Conservation (phyloP, 768 basidiomycete species). For the Auricularia heimuer region DNA sequence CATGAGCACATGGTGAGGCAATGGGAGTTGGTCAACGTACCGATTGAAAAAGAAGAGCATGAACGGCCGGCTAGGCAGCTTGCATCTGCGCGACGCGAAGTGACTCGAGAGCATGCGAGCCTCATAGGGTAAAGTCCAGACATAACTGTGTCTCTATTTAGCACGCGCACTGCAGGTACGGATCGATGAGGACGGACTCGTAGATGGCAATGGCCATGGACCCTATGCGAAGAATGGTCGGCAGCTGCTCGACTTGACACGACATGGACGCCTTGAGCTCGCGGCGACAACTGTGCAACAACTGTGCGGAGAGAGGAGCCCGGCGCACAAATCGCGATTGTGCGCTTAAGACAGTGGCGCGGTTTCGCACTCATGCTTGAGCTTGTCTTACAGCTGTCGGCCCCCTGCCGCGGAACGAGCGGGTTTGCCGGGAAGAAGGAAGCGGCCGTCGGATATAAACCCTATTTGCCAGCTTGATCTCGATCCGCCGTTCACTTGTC, state of each 20-base stretch:
- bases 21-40: background rate
- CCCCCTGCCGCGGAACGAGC: no score
- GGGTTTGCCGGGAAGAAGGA: no score
- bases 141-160: background rate
- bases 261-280: background rate
- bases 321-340: no score
- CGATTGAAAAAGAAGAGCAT: background rate
- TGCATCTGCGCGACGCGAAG: background rate
- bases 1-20: background rate
- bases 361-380: no score
- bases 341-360: no score
- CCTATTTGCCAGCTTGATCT: no score
- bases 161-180: background rate
- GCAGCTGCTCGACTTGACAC: background rate
- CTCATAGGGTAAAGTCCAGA: background rate
- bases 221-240: background rate
- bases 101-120: background rate
- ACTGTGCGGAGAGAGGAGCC: no score
- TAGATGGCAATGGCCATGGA: background rate
- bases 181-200: background rate
- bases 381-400: no score
- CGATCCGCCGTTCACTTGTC: no score
- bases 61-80: background rate
- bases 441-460: no score
- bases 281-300: no score